Percentiles rank a stretch among this genome's conserved stretches.
Conservation (phyloP, 2,329 filamentous ascomycete genomes). For the Talaromyces sp. region DNA sequence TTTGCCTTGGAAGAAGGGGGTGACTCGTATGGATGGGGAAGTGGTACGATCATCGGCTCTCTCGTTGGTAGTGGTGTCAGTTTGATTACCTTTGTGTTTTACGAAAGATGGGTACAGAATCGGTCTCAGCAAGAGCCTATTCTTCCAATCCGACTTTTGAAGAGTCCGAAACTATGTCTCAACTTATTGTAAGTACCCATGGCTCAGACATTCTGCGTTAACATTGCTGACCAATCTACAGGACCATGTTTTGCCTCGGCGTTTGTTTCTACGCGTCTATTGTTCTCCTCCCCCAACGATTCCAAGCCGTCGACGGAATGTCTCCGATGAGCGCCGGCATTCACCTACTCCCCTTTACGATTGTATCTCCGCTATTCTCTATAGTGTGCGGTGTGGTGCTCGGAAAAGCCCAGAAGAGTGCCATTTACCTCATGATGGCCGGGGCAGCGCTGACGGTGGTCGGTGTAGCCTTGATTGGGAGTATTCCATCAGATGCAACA, state of each 20-base stretch:
- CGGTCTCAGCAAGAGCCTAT: constrained; percentile 26
- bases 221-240: background rate
- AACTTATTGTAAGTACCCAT: constrained; percentile 25
- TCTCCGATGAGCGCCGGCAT: background rate
- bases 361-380: background rate
- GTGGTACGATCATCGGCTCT: constrained; percentile 8
- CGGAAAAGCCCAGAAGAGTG: constrained; percentile 18
- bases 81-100: constrained; percentile 15
- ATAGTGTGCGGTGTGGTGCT: background rate
- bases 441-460: constrained; percentile 26
- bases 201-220: background rate
- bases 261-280: constrained; percentile 24
- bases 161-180: constrained; percentile 24
- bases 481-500: constrained; percentile 13
- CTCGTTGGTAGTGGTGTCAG: constrained; percentile 8
- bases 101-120: constrained; percentile 22
- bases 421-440: constrained; percentile 26
- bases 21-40: constrained; percentile 11
- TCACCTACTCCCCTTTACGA: background rate
- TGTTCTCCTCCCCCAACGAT: constrained; percentile 10
- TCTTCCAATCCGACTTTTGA: constrained; percentile 28
- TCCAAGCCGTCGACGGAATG: background rate
- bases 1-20: constrained; percentile 16
- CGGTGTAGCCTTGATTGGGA: constrained; percentile 29
- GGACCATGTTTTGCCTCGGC: constrained; percentile 25